A percentile compares a stretch with the other conserved stretches of the same genome.
phyloP scores from a whole-genome alignment of 2,329 filamentous ascomycete species.

The Fusarium lyarnte region DNA sequence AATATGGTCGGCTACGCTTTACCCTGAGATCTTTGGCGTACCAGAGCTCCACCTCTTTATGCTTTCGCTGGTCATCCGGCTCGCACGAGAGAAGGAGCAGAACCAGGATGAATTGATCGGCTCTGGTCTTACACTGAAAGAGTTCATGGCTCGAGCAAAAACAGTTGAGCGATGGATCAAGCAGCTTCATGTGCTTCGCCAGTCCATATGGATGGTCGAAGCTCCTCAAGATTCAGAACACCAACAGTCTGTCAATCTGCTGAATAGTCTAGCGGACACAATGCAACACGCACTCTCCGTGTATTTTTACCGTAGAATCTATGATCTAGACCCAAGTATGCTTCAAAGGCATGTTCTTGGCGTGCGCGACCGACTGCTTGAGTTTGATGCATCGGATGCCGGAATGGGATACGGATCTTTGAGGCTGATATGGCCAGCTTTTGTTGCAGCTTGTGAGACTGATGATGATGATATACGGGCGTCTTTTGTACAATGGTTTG shows the following conservation, averaged over 20 bases:
- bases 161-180: conserved; percentile 27
- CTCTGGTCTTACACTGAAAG: not conserved
- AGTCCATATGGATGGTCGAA: conserved; percentile 8
- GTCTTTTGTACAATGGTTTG: conserved; percentile 21
- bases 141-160: conserved; percentile 22
- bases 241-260: conserved; percentile 2
- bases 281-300: conserved; percentile 30
- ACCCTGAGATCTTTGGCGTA: conserved; percentile 31
- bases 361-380: conserved; percentile 21
- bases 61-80: conserved; percentile 23
- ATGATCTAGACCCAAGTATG: conserved; percentile 19
- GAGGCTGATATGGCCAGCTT: conserved; percentile 30
- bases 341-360: conserved; percentile 19
- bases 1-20: conserved; percentile 26
- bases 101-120: not conserved
- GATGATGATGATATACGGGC: not conserved
- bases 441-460: conserved; percentile 23
- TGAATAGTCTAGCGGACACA: conserved; percentile 12
- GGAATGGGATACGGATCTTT: conserved; percentile 25
- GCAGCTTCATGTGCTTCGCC: conserved; percentile 7
- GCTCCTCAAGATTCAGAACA: conserved; percentile 7
- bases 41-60: conserved; percentile 26
- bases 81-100: conserved; percentile 12
- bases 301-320: conserved; percentile 28
- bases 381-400: conserved; percentile 19